Evolutionary conservation across 805 yeast genomes (phyloP), one percentile per base, ranked within the genome.

Genomic region (Hanseniaspora guilliermondii): DNA sequence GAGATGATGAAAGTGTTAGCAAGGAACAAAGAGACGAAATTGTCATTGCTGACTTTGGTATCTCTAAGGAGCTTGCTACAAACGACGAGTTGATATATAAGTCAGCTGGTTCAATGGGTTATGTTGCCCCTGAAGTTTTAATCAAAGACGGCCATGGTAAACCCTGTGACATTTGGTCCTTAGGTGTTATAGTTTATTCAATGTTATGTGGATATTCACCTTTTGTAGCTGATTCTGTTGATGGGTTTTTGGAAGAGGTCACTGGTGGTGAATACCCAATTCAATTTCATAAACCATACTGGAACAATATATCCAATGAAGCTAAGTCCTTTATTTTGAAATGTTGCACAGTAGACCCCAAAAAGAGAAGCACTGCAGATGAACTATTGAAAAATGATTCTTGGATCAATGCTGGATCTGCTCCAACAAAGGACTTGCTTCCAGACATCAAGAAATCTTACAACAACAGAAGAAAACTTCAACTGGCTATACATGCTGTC

Each of bases 111-210:
- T 85, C 96, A 0, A 82, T 87, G 68, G 97, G 98, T 1, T 91
- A 91, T 66, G 96, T 95, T 35, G 97, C 97, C 0, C 98, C 98
- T 0, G 98, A 91, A 64, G 88, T 91, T 7, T 75, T 91, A 38
- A 70, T 80, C 41, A 81, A 85, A 16, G 72, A 74, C 39, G 97
- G 96, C 8, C 97, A 91, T 68, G 95, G 96, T 39, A 87, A 85
- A 62, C 91, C 96, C 1, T 91, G 96, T 69, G 98, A 91, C 66
- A 78, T 91, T 54, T 91, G 98, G 98, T 85, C 95, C 1, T 65
- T 91, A 39, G 98, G 98, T 36, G 95, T 91, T 8, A 87, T 91
- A 45, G 79, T 96, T 0, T 93, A 87, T 67, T 89, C 97, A 0
- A 70, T 89, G 46, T 73, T 91, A 45, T 87, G 93, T 60, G 98